Evolutionary conservation across 2,329 filamentous ascomycete genomes (phyloP).

Genomic region (Penicillium sp.): DNA sequence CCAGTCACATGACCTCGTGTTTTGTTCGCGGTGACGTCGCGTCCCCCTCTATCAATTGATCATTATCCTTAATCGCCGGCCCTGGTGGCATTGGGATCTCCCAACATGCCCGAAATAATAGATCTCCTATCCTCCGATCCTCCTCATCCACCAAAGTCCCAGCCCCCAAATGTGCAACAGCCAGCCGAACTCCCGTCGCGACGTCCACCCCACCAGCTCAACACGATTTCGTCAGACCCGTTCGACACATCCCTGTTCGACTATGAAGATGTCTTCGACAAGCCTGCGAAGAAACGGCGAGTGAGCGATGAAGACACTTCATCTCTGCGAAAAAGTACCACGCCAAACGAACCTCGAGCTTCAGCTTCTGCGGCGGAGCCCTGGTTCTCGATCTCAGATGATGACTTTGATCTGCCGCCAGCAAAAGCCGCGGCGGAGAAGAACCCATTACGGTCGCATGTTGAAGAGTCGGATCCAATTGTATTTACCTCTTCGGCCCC

Average conservation of each 20-base stretch:
- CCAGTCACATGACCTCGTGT: slow-evolving; percentile 26
- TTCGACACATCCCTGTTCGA: slow-evolving; percentile 26
- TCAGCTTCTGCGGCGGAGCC: slow-evolving; percentile 4
- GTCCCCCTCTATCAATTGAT: slow-evolving; percentile 11
- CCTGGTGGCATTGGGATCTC: slow-evolving; percentile 7
- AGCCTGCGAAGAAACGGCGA: slow-evolving; percentile 31
- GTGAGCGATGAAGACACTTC: slow-evolving; percentile 22
- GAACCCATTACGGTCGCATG: slow-evolving; percentile 10
- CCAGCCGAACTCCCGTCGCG: slow-evolving; percentile 5
- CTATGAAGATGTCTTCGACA: slow-evolving; percentile 24
- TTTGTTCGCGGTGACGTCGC: slow-evolving; percentile 17
- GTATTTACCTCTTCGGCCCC: slow-evolving; percentile 42
- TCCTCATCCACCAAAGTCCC: slow-evolving; percentile 14
- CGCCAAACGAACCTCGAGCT: not conserved
- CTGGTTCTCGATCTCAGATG: slow-evolving; percentile 29
- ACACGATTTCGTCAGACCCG: slow-evolving; percentile 25
- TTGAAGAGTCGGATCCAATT: slow-evolving; percentile 40
- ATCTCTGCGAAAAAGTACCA: slow-evolving; percentile 2
- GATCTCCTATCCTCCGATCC: slow-evolving; percentile 37
- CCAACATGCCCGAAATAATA: slow-evolving; percentile 40
- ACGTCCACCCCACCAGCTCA: slow-evolving; percentile 11
- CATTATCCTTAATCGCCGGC: slow-evolving; percentile 3
- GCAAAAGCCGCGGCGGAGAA: slow-evolving; percentile 5
- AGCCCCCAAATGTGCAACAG: slow-evolving; percentile 9
- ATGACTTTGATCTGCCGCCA: slow-evolving; percentile 22